Evolutionary conservation across 441 rosid genomes (phyloP).

Genomic region (Erodium trifolium): DNA sequence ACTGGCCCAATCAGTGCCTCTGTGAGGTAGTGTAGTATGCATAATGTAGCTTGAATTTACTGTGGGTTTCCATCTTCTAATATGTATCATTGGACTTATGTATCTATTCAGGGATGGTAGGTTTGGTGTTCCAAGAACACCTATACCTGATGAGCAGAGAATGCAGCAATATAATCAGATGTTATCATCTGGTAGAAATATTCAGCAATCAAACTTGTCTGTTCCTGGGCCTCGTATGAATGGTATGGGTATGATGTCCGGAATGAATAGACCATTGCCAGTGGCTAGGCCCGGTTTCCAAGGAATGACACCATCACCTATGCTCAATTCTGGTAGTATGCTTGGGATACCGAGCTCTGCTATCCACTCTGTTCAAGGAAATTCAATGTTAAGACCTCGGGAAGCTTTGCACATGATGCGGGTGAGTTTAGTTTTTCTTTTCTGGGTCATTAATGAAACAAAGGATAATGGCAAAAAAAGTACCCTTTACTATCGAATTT

Average conservation of each 20-base stretch:
- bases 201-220: constrained; percentile 69
- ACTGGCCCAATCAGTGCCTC: constrained; percentile 56
- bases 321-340: constrained; percentile 30
- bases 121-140: constrained; percentile 56
- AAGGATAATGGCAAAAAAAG: too few relatives aligned
- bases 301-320: constrained; percentile 61
- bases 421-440: constrained; percentile 34
- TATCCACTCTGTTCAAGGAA: constrained; percentile 47
- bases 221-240: constrained; percentile 62
- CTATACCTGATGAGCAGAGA: constrained; percentile 82
- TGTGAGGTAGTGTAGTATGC: constrained; percentile 46
- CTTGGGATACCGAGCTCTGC: background rate
- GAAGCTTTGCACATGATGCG: constrained; percentile 69
- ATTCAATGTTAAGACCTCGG: constrained; percentile 67
- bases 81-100: constrained; percentile 13
- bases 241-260: constrained; percentile 59
- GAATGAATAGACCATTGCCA: constrained; percentile 65
- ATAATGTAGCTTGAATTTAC: constrained; percentile 20
- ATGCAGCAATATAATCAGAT: constrained; percentile 67
- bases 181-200: constrained; percentile 47
- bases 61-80: constrained; percentile 10
- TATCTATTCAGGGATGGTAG: constrained; percentile 58
- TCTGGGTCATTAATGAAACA: background rate
- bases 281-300: constrained; percentile 75
- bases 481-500: too few relatives aligned